These are phyloP conservation scores for Viola odorata DNA, from an alignment of 345 rosid genomes.

Conservation along the genomic window DNA sequence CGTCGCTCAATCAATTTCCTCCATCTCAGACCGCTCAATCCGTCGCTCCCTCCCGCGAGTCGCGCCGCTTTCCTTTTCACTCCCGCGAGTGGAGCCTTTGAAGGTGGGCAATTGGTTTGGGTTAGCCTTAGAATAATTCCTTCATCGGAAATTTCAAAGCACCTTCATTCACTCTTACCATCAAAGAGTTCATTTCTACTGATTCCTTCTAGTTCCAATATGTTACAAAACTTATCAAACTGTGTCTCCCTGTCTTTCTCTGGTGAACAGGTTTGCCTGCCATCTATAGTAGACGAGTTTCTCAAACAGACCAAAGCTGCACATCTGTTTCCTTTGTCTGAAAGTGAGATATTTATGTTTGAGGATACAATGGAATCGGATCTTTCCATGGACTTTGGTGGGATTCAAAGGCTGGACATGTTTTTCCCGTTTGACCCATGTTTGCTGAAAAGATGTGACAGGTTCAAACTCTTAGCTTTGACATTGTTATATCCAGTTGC, in stretches of 20 bases:
- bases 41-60: too few species aligned
- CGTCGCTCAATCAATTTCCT: too few species aligned
- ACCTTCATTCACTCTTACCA: too few species aligned
- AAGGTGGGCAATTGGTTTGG: conserved; percentile 36
- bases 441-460: conserved; percentile 58
- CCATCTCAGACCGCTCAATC: too few species aligned
- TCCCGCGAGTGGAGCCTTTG: conserved; percentile 65
- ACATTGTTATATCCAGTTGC: too few species aligned
- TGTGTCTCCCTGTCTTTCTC: neutral
- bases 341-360: conserved; percentile 40
- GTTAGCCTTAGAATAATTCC: neutral
- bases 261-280: conserved; percentile 65
- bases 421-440: conserved; percentile 90
- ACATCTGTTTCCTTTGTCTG: conserved; percentile 42
- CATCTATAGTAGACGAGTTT: conserved; percentile 69
- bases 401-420: conserved; percentile 76
- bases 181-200: too few species aligned
- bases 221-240: too few species aligned
- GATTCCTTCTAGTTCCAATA: too few species aligned
- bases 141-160: too few species aligned
- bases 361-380: conserved; percentile 50
- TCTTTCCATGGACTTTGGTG: conserved; percentile 63
- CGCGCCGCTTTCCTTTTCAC: too few species aligned
- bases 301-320: conserved; percentile 83
- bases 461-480: conserved; percentile 27